These are phyloP conservation scores for Nymphaea colorata DNA, from an alignment of 164 flowering plant genomes.

Conservation along the genomic window DNA sequence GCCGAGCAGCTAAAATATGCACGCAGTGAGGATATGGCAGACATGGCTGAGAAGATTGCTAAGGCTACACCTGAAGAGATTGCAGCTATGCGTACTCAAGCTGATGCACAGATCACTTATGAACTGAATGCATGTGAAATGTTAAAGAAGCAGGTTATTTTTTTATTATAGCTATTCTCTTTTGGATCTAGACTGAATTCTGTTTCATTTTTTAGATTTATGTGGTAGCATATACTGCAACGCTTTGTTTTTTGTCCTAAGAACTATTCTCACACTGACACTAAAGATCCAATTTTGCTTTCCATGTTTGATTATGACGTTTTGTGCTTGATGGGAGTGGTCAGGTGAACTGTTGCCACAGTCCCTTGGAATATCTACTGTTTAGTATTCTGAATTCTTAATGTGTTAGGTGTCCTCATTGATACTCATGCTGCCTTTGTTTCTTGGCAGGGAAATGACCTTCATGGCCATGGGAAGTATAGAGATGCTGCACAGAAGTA, in stretches of 20 bases:
- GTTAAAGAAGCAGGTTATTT: slow-evolving; percentile 75
- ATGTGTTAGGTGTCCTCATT: background rate
- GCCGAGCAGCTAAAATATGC: slow-evolving; percentile 83
- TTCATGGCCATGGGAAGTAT: slow-evolving; percentile 69
- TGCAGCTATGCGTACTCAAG: slow-evolving; percentile 63
- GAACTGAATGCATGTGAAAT: slow-evolving; percentile 63
- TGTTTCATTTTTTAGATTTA: background rate
- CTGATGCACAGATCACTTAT: slow-evolving; percentile 56
- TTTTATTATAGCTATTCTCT: background rate
- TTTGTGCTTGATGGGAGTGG: background rate
- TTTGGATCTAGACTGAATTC: background rate
- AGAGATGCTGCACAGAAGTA: slow-evolving; percentile 66
- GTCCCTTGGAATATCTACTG: background rate
- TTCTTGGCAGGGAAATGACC: slow-evolving; percentile 73
- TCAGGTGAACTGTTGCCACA: too few relatives aligned
- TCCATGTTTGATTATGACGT: background rate
- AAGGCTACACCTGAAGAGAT: slow-evolving; percentile 81
- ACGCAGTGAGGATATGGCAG: slow-evolving; percentile 84
- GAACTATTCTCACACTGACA: background rate
- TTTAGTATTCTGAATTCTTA: background rate
- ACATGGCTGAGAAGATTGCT: slow-evolving; percentile 81
- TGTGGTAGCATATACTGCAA: background rate
- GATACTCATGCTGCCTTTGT: slow-evolving; percentile 1
- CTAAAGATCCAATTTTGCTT: background rate
- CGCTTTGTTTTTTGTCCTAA: background rate